Base-by-base conservation (phyloP, 371 early-diverging fungal species). In the Mortierella sp. region DNA sequence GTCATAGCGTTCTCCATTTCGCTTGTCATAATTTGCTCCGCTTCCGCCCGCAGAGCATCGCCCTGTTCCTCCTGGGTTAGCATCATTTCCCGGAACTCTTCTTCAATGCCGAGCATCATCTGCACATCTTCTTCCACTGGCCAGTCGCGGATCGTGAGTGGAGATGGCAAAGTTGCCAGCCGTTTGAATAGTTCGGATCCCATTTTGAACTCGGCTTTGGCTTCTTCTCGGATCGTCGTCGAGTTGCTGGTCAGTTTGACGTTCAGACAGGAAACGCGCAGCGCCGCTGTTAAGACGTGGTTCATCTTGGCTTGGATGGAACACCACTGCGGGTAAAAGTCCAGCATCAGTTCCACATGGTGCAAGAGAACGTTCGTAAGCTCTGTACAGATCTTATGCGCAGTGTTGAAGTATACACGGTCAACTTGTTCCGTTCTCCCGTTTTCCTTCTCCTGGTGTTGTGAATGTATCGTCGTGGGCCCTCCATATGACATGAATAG, bases 241-340 rank as follows among this genome's bases (percentile, higher is more conserved):
- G 59, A 51, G 43, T 49, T 63, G 21, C 55, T 55, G 40, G 21
- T 60, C 37, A 67, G 57, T 1, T 43, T 50, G 0, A 64, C 67
- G 24, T 73, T 73, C 24, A 63, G 24, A 37, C 74, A 74, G 1
- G 52, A 55, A 31, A 74, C 68, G 1, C 74, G 63, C 17, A 63
- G 47, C 2, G 68, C 67, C 0, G 60, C 68, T 2, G 50, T 59
- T 19, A 74, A 22, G 0, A 64, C 41, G 17, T 74, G 74, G 27
- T 67, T 67, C 29, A 74, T 27, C 31, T 74, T 74, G 19, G 60
- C 48, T 13, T 67, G 68, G 28, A 74, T 59, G 14, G 60, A 13
- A 22, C 74, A 74, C 74, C 74, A 74, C 22, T 52, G 46, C 17
- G 63, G 60, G 14, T 74, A 74, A 6, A 57, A 47, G 40, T 67